Conservation (phyloP, 495 filamentous ascomycete genomes). For the Apodospora peruviana region DNA sequence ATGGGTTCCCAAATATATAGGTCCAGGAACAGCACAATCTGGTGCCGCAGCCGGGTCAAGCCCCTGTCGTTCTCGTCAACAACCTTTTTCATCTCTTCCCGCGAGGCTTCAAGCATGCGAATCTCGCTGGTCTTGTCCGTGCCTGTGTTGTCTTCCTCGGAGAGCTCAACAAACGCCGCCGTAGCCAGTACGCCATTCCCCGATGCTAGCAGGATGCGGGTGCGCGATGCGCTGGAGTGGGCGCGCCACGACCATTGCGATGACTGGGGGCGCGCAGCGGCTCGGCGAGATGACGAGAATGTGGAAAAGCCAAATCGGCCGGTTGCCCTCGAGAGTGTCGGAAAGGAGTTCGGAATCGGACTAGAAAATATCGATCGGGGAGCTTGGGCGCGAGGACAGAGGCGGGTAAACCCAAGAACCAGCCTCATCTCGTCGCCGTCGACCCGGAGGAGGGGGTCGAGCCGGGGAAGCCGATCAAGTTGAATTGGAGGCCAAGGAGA, state of each 20-base stretch:
- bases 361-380: neutral
- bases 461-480: constrained; percentile 1
- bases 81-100: constrained; percentile 64
- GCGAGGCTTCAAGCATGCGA: constrained; percentile 79
- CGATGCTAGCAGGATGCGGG: constrained; percentile 15
- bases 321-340: neutral
- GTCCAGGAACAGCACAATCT: constrained; percentile 59
- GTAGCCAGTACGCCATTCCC: constrained; percentile 45
- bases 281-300: constrained; percentile 1
- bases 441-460: neutral
- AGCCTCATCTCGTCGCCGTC: constrained; percentile 24
- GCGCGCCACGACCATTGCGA: constrained; percentile 14
- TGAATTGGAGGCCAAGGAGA: too few relatives aligned
- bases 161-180: constrained; percentile 64
- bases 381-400: constrained; percentile 15
- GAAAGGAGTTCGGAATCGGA: neutral
- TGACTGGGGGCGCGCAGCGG: neutral
- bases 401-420: constrained; percentile 21
- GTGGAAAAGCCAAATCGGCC: neutral
- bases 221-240: neutral
- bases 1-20: constrained; percentile 78
- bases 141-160: constrained; percentile 56
- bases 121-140: constrained; percentile 66
- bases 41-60: constrained; percentile 46
- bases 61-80: constrained; percentile 56